Percentiles rank a stretch among this genome's conserved stretches.
phyloP scores from a whole-genome alignment of 257 asterid species.

The Ilex asprella region DNA sequence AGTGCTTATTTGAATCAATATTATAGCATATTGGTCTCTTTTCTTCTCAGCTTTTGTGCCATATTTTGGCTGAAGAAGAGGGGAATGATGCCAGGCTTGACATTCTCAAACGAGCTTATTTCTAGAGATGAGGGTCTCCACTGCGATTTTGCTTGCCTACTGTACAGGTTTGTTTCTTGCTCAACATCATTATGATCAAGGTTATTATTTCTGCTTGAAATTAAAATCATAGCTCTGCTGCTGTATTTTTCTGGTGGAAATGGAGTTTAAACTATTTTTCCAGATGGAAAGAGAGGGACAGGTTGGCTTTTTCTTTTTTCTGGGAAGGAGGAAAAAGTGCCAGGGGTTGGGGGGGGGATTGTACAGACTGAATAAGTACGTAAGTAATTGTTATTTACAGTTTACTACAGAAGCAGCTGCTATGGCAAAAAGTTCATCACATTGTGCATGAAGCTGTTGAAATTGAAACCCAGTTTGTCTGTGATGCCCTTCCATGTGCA shows the following conservation, averaged over 20 bases:
- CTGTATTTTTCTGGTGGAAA: background rate
- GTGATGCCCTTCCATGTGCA: constrained; percentile 84
- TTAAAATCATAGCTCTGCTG: background rate
- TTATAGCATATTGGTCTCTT: background rate
- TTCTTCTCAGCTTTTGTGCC: constrained; percentile 61
- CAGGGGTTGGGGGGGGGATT: too few species aligned
- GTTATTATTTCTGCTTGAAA: background rate
- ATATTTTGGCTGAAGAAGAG: constrained; percentile 79
- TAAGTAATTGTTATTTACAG: constrained; percentile 22
- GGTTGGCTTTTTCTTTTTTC: background rate
- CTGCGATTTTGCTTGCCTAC: constrained; percentile 83
- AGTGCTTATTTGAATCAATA: background rate
- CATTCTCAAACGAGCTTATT: constrained; percentile 80
- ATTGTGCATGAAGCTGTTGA: constrained; percentile 80
- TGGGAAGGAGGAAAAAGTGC: background rate
- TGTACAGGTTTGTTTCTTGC: constrained; percentile 34
- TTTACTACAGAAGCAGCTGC: constrained; percentile 45
- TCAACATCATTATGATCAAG: background rate
- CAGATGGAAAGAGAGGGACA: too few species aligned
- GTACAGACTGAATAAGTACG: too few species aligned
- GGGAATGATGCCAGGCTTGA: constrained; percentile 82
- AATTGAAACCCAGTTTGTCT: constrained; percentile 64
- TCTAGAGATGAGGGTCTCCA: constrained; percentile 89
- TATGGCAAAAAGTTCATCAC: constrained; percentile 46
- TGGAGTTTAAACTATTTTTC: background rate